Percentiles rank a stretch among this genome's conserved stretches.
These are phyloP conservation scores for Dimocarpus longan DNA, from an alignment of 345 rosid species.

Conservation along the genomic window DNA sequence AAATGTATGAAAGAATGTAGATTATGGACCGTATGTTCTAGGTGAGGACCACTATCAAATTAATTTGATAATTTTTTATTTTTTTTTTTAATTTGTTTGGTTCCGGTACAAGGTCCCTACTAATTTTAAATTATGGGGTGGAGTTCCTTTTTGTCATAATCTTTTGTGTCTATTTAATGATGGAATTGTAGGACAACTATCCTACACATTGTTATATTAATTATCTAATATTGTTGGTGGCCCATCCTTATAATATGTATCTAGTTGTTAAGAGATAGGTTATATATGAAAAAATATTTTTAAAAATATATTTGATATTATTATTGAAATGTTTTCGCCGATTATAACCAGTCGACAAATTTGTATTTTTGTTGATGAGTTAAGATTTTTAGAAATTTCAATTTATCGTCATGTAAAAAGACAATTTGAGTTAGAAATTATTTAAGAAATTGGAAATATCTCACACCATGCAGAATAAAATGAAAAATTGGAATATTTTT, in stretches of 20 bases:
- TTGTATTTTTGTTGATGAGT: too few relatives aligned
- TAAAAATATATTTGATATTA: too few relatives aligned
- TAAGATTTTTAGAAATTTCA: too few relatives aligned
- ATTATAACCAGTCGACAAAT: too few relatives aligned
- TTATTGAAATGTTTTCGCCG: too few relatives aligned
- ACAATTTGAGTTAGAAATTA: too few relatives aligned
- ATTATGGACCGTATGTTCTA: background rate
- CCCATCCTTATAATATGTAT: background rate
- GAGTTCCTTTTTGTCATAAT: background rate
- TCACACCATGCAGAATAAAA: too few relatives aligned
- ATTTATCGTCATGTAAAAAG: too few relatives aligned
- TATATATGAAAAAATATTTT: too few relatives aligned
- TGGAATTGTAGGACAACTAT: conserved; percentile 20
- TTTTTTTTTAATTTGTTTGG: too few relatives aligned
- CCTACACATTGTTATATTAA: background rate
- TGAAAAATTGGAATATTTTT: too few relatives aligned
- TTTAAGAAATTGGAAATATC: too few relatives aligned
- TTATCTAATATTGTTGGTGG: conserved; percentile 20
- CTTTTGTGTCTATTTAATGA: background rate
- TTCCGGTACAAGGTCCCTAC: background rate
- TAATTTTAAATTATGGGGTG: background rate
- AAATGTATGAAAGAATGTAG: background rate
- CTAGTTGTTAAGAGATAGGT: background rate
- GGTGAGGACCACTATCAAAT: conserved; percentile 9
- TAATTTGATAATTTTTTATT: background rate